A percentile compares a stretch with the other conserved stretches of the same genome.
phyloP scores from a whole-genome alignment of 2,329 filamentous ascomycete genomes.

The Cadophora sp. region DNA sequence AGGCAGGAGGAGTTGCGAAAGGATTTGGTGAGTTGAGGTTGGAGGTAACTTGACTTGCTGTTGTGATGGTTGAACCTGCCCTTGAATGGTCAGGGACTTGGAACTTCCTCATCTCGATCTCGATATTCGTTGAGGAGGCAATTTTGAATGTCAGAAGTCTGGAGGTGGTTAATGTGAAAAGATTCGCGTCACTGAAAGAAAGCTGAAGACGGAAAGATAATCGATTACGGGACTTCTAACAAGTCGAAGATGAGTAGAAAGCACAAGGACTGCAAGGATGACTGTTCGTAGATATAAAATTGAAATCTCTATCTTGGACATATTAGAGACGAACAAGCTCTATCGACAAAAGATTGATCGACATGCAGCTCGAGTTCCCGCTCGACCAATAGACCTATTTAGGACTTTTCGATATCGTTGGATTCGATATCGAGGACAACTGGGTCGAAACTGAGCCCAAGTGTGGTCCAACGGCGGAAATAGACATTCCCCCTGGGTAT shows the following conservation, averaged over 20 bases:
- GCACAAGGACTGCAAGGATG: not conserved
- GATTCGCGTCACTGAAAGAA: too few relatives aligned
- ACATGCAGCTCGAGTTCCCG: not conserved
- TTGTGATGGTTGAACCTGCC: constrained; percentile 13
- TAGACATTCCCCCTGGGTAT: too few relatives aligned
- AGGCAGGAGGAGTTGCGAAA: constrained; percentile 32
- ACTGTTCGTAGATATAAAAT: not conserved
- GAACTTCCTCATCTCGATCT: constrained; percentile 24
- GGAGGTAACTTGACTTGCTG: constrained; percentile 2
- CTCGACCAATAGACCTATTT: not conserved
- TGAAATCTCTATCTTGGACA: not conserved
- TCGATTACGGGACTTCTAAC: too few relatives aligned
- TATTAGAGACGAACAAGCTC: not conserved
- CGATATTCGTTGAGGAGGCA: constrained; percentile 7
- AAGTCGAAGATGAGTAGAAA: too few relatives aligned
- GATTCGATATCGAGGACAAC: not conserved
- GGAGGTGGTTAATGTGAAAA: too few relatives aligned
- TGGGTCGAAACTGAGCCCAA: not conserved
- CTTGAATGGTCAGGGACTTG: constrained; percentile 19
- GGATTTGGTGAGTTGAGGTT: constrained; percentile 22
- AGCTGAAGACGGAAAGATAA: too few relatives aligned
- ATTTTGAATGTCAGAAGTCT: not conserved
- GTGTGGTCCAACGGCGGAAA: not conserved
- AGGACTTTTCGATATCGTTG: not conserved
- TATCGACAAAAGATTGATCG: not conserved